Conservation (phyloP, 163 green algal genomes). For the Picocystis sp. region DNA sequence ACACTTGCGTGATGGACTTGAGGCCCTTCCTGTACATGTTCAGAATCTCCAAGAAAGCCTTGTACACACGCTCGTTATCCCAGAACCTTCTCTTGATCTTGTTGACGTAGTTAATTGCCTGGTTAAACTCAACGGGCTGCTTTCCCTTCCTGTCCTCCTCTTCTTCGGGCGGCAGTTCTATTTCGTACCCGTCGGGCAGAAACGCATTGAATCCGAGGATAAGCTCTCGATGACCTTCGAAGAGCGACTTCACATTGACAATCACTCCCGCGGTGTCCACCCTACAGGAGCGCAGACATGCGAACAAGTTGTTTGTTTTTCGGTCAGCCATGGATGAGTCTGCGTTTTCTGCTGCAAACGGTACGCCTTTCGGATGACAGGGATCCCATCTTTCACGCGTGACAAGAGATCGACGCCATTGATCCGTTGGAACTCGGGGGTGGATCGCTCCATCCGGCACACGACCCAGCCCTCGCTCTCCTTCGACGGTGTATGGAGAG, state of each 20-base stretch:
- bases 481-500: too few species aligned
- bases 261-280: slow-evolving; percentile 96
- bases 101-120: slow-evolving; percentile 99
- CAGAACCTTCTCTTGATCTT: slow-evolving; percentile 96
- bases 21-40: slow-evolving; percentile 97
- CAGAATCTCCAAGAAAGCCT: slow-evolving; percentile 96
- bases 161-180: slow-evolving; percentile 45
- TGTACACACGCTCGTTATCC: slow-evolving; percentile 90
- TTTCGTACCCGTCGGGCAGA: slow-evolving; percentile 70
- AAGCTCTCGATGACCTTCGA: slow-evolving; percentile 82
- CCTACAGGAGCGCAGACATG: slow-evolving; percentile 23
- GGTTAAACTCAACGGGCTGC: slow-evolving; percentile 91
- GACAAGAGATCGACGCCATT: not conserved
- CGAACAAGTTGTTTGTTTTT: not conserved
- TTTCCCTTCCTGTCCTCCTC: slow-evolving; percentile 33
- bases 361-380: not conserved
- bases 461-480: not conserved
- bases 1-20: slow-evolving; percentile 91
- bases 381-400: not conserved
- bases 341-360: not conserved
- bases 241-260: slow-evolving; percentile 82
- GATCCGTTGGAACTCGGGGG: not conserved
- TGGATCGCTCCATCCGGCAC: not conserved
- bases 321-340: not conserved
- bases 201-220: slow-evolving; percentile 99